These are phyloP conservation scores for Diaporthe vexans DNA, from an alignment of 2,329 filamentous ascomycete species.

Conservation along the genomic window DNA sequence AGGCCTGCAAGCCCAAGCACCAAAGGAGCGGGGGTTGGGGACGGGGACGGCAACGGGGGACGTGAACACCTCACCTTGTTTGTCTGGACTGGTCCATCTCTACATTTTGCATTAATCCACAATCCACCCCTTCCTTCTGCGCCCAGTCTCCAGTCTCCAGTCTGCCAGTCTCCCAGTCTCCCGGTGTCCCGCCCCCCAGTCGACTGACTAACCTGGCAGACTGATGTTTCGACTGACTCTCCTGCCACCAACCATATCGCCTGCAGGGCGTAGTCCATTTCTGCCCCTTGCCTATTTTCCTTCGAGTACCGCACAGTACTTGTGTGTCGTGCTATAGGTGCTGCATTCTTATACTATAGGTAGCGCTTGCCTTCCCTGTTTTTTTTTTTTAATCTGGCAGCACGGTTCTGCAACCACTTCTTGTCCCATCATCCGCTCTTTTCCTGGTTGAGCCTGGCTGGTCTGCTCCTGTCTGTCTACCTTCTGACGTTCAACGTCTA, in stretches of 20 bases:
- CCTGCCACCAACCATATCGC: slow-evolving; percentile 28
- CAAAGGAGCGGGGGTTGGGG: background rate
- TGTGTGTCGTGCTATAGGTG: background rate
- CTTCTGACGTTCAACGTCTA: background rate
- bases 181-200: slow-evolving; percentile 8
- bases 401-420: slow-evolving; percentile 18
- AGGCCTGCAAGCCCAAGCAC: slow-evolving; percentile 21
- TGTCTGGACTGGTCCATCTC: slow-evolving; percentile 6
- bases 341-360: slow-evolving; percentile 18
- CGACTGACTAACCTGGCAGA: slow-evolving; percentile 17
- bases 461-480: background rate
- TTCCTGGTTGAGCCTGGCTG: slow-evolving; percentile 7
- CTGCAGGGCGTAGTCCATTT: slow-evolving; percentile 2
- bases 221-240: slow-evolving; percentile 32
- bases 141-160: slow-evolving; percentile 6
- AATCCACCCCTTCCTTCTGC: background rate
- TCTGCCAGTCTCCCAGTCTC: background rate
- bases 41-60: background rate
- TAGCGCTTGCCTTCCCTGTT: slow-evolving; percentile 29
- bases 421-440: slow-evolving; percentile 1
- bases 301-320: background rate
- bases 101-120: slow-evolving; percentile 30
- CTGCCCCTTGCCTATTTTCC: slow-evolving; percentile 5
- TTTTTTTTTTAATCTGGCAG: slow-evolving; percentile 1
- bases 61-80: slow-evolving; percentile 32